Base-by-base conservation (phyloP, 345 rosid species). In the Arabis alpina region DNA sequence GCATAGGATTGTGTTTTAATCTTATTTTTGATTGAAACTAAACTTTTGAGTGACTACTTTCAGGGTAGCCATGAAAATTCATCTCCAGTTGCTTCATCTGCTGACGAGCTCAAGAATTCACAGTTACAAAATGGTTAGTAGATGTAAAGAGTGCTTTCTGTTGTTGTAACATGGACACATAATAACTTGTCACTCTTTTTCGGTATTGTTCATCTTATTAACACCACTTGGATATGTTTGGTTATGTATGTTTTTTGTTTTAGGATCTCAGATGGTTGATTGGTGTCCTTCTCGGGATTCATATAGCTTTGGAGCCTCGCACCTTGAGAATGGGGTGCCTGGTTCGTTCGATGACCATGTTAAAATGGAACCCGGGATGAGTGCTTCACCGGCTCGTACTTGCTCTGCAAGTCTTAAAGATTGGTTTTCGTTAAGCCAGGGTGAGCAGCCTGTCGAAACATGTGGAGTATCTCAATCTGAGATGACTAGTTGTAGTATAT, bases 391-490 rank as follows among this genome's bases (percentile, higher is more conserved):
- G 9, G 44, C 79, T 63, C 76, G n/a, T 23, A 59, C 85, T 59
- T 60, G 72, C 64, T 80, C 84, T 66, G 82, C 81, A 42, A 79
- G 83, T 79, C 73, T 72, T 6, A 78, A 77, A 28, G 83, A 81
- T 28, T 83, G 82, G 80, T 67, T 34, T 76, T 53, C 73, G 0
- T 45, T 52, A 50, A 41, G 67, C 48, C 80, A 59, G 48, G 82
- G 61, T 34, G 73, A 66, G 72, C 80, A 54, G 36, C 72, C 40
- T 28, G 42, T 52, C 4, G 79, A 81, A 61, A 58, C 72, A 69
- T 72, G 60, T 62, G 78, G 79, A 45, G 76, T 76, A n/a, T 70
- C 73, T 66, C 80, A 77, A 39, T 64, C 72, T 56, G 83, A 80
- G 68, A 81, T 82, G 43, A 76, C 75, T 32, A 73, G 80, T 75